Percentiles rank a stretch among this genome's conserved stretches.
Conservation (phyloP, 257 asterid genomes). For the Solanum etuberosum region DNA sequence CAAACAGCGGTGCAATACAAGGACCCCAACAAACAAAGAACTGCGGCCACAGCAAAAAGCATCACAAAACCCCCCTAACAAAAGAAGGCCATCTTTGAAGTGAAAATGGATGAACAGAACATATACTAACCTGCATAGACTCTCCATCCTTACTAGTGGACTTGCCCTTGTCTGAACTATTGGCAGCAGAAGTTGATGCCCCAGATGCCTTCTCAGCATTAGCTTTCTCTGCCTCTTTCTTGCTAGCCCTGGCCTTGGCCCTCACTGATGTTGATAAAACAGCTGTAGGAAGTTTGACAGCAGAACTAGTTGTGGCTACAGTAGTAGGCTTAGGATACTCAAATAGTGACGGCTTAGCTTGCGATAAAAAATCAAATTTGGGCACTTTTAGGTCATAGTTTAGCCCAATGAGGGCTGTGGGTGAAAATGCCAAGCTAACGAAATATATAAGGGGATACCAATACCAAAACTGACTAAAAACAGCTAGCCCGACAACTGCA, state of each 20-base stretch:
- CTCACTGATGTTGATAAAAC: conserved; percentile 87
- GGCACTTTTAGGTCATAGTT: conserved; percentile 87
- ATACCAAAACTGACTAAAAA: conserved; percentile 96
- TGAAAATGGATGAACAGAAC: background rate
- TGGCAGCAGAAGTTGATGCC: conserved; percentile 19
- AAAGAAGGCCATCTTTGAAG: background rate
- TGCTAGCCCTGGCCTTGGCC: conserved; percentile 77
- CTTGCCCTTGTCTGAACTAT: conserved; percentile 55
- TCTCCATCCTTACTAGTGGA: conserved; percentile 57
- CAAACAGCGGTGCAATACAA: background rate
- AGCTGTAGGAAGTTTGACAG: conserved; percentile 83
- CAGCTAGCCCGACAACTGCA: conserved; percentile 93
- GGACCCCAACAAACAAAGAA: background rate
- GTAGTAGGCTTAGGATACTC: conserved; percentile 85
- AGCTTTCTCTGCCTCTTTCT: conserved; percentile 81
- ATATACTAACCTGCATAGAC: conserved; percentile 59
- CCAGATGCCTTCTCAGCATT: conserved; percentile 42
- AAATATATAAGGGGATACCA: conserved; percentile 97
- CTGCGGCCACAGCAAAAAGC: background rate
- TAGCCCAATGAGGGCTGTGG: conserved; percentile 88
- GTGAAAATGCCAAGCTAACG: conserved; percentile 86
- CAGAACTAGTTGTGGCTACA: conserved; percentile 56
- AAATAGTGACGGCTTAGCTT: conserved; percentile 80
- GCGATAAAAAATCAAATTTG: conserved; percentile 76
- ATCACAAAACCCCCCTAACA: background rate